Base-by-base conservation (phyloP, 2,329 filamentous ascomycete species). In the Ilyonectria destructans region DNA sequence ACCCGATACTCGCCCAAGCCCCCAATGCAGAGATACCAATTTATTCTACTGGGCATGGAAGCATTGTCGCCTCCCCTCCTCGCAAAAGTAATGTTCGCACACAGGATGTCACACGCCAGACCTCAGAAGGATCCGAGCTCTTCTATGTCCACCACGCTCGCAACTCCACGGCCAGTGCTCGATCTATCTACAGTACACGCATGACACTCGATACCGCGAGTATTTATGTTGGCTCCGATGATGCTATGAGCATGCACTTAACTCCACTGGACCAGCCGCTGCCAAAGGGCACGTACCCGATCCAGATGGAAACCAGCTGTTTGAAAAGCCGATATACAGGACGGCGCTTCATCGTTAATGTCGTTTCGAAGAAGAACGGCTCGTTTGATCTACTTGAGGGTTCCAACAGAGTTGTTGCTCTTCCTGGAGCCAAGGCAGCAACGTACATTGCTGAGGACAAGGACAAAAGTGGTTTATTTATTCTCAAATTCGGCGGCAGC, bases 91-190 rank as follows among this genome's bases (percentile, higher is more conserved):
- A 68, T 4, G 64, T 77, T 6, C 75, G 78, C 15, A 69, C 78
- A 4, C 78, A 80, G 52, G 79, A 81, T 1, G 76, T 80, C n/a
- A 81, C 76, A 1, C 72, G 70, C 2, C 65, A 45, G 21, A 79
- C 78, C 2, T 74, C 77, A 1, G 26, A 70, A 1, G 79, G 75
- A 5, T 65, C 78, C 3, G 79, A 81, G 71, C 74, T 81, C 0
- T 80, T 81, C 35, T 81, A 81, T 45, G 74, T 81, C 0, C 79
- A 81, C 26, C 79, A 81, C 57, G 79, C 69, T 4, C 74, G 79
- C 7, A 81, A 81, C 19, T 69, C 69, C 52, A 81, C 79, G 4
- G 65, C 69, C 1, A 62, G 49, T 1, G 70, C 62, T 46, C 71
- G 79, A 1, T 77, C 78, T 3, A 71, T 81, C 23, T 81, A 79